Evolutionary conservation across 176 grass and related monocot genomes (phyloP), one percentile per base, ranked within the genome.

Genomic region (Microstegium vimineum): DNA sequence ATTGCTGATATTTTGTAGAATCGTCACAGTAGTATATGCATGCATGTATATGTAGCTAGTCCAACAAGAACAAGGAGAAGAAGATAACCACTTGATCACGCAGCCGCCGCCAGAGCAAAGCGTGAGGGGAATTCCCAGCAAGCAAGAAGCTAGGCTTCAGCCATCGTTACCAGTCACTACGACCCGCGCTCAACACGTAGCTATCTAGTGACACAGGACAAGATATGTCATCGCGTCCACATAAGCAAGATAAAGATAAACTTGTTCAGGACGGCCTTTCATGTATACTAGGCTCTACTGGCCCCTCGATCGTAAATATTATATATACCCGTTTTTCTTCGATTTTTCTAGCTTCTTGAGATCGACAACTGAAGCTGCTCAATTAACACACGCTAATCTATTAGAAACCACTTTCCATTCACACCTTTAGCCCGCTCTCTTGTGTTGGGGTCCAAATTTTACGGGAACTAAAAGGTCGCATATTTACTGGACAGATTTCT

Each of bases 211-310:
- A 83, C n/a, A n/a, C 25, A 68, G 32, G 80, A 90, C 80, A 83
- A 62, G 74, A 20, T 52, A 35, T 47, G 60, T 74, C 80, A 11
- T 38, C 57, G 47, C 74, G 75, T 86, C 79, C 88, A 90, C 80
- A 86, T 54, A 86, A 63, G 75, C 67, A 79, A 40, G 69, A 78
- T 62, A 83, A 74, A 60, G 67, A 86, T 83, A 86, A 62, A 86
- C 36, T 62, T 71, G 34, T 46, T 46, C 25, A 73, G 17, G 68
- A 68, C 35, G 36, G 34, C 65, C 73, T 82, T 77, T 82, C 78
- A 28, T 71, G 36, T 80, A 69, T 36, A 82, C 10, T 76, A 69
- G 32, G 45, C 27, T 73, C n/a, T 70, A 40, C 71, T 61, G 34
- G 1, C 57, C 27, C 78, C 28, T 18, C n/a, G n/a, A n/a, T n/a